Evolutionary conservation across 352 stramenopile species (phyloP).

Genomic region (Globisporangium cederbergense): DNA sequence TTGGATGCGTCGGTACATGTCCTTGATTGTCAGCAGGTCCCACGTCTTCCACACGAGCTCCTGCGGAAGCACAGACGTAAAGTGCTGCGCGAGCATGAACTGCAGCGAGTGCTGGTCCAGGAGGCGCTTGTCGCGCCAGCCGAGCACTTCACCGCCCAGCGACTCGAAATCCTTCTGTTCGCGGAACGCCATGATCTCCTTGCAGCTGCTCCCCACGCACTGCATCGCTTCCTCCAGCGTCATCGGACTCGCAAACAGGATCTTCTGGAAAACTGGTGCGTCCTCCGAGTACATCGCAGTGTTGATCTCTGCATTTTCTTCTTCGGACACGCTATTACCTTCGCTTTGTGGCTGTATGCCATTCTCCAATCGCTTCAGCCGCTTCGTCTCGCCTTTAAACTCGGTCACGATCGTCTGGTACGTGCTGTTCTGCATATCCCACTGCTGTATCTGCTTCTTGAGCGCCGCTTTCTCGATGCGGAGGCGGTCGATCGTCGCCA

Average conservation of each 20-base stretch:
- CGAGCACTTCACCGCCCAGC: conserved; percentile 40
- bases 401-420: conserved; percentile 53
- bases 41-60: conserved; percentile 73
- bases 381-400: conserved; percentile 14
- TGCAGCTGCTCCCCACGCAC: conserved; percentile 51
- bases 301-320: conserved; percentile 8
- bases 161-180: conserved; percentile 38
- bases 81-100: conserved; percentile 63
- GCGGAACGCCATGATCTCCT: conserved; percentile 60
- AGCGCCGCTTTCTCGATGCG: conserved; percentile 37
- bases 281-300: conserved; percentile 14
- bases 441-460: conserved; percentile 26
- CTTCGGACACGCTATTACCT: not conserved
- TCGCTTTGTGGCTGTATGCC: not conserved
- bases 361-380: not conserved
- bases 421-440: conserved; percentile 54
- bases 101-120: conserved; percentile 40
- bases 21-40: conserved; percentile 49
- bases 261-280: conserved; percentile 46
- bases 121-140: conserved; percentile 47
- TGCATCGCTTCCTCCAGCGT: conserved; percentile 31
- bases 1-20: conserved; percentile 58
- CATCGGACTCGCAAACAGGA: conserved; percentile 44
- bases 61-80: conserved; percentile 34
- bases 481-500: conserved; percentile 45